A percentile compares a stretch with the other conserved stretches of the same genome.
phyloP scores from a whole-genome alignment of 306 rosid species.

The Pueraria montana region DNA sequence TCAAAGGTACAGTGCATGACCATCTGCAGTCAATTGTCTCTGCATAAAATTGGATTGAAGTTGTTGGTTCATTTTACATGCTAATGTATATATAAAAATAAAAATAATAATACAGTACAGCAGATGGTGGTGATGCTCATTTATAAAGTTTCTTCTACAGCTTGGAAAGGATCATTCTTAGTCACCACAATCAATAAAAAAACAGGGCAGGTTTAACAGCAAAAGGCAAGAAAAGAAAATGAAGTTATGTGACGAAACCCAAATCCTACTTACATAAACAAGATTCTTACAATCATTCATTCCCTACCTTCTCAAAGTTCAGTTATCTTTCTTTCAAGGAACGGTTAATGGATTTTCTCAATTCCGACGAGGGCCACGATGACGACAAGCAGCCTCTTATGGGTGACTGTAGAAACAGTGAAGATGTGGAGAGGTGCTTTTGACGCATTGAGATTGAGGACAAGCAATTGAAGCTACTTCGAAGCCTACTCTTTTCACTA shows the following conservation, averaged over 20 bases:
- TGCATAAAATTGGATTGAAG: neutral
- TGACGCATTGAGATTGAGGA: slow-evolving; percentile 94
- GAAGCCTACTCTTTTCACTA: slow-evolving; percentile 80
- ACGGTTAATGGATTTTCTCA: slow-evolving; percentile 76
- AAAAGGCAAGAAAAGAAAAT: slow-evolving; percentile 22
- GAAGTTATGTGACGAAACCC: slow-evolving; percentile 4
- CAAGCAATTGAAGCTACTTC: slow-evolving; percentile 71
- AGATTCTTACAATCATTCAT: slow-evolving; percentile 42
- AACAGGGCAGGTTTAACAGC: neutral
- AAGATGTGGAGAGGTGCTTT: slow-evolving; percentile 87
- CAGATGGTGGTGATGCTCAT: neutral
- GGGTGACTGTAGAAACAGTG: slow-evolving; percentile 94
- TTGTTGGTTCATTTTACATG: neutral
- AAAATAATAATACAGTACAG: neutral
- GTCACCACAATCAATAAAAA: slow-evolving; percentile 28
- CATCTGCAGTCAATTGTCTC: neutral
- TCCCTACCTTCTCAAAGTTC: slow-evolving; percentile 30
- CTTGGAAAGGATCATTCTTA: slow-evolving; percentile 6
- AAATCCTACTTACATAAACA: slow-evolving; percentile 42
- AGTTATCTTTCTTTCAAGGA: slow-evolving; percentile 81
- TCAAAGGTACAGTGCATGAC: too few relatives aligned
- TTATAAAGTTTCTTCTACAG: slow-evolving; percentile 9
- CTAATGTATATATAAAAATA: neutral
- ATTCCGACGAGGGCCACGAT: slow-evolving; percentile 91
- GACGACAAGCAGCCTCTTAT: slow-evolving; percentile 83